phyloP scores from a whole-genome alignment of 83 land plant species.

The Picea mariana region DNA sequence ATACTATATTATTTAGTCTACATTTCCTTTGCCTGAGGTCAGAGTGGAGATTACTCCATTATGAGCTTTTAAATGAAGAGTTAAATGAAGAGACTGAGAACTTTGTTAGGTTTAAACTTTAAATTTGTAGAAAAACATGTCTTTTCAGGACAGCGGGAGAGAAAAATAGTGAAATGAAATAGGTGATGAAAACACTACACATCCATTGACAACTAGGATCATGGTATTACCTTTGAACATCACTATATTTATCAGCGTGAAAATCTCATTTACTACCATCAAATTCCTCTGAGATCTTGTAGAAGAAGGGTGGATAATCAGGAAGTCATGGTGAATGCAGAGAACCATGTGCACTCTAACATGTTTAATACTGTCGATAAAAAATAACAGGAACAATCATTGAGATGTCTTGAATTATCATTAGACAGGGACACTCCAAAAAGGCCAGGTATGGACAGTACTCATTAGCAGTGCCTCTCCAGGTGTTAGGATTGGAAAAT shows the following conservation, averaged over 20 bases:
- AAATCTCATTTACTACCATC: too few species aligned
- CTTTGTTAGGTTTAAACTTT: too few species aligned
- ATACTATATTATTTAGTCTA: not conserved
- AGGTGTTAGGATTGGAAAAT: not conserved
- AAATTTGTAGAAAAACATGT: too few species aligned
- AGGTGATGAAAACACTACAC: too few species aligned
- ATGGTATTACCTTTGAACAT: too few species aligned
- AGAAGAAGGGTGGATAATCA: not conserved
- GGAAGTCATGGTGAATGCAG: not conserved
- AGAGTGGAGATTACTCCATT: not conserved
- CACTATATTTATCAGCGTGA: not conserved
- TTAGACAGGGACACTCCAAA: not conserved
- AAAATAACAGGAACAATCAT: not conserved
- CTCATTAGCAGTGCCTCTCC: too few species aligned
- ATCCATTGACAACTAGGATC: not conserved
- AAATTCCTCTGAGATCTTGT: not conserved
- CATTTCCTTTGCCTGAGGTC: not conserved
- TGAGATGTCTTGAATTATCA: not conserved
- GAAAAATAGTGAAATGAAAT: too few species aligned
- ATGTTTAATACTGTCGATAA: not conserved
- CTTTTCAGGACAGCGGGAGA: too few species aligned
- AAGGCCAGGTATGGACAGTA: too few species aligned
- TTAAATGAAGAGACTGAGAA: too few species aligned
- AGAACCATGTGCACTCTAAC: not conserved
- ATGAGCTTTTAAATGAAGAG: not conserved